Conservation (phyloP, 148 eudicot genomes). For the Linanthus parryae region DNA sequence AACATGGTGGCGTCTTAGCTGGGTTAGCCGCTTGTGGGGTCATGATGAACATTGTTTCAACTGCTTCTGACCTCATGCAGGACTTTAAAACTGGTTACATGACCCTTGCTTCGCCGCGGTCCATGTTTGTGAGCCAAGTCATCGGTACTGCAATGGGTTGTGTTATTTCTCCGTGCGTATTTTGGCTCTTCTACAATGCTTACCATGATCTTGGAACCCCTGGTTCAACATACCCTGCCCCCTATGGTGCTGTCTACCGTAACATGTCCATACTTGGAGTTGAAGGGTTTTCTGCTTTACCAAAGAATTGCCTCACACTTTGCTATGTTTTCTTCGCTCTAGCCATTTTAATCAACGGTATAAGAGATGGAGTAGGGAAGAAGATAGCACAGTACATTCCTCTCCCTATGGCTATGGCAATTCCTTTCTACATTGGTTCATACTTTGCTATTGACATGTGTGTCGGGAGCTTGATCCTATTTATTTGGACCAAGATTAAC, state of each 20-base stretch:
- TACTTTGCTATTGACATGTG: conserved; percentile 68
- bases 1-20: conserved; percentile 39
- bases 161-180: conserved; percentile 48
- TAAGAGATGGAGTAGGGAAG: conserved; percentile 26
- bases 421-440: conserved; percentile 58
- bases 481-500: conserved; percentile 31
- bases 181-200: conserved; percentile 56
- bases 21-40: conserved; percentile 64
- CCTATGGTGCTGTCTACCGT: conserved; percentile 32
- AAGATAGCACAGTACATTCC: conserved; percentile 34
- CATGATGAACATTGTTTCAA: conserved; percentile 59
- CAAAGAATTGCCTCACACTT: conserved; percentile 40
- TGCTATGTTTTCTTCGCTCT: conserved; percentile 36
- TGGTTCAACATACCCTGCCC: conserved; percentile 34
- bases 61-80: conserved; percentile 45
- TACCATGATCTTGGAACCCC: conserved; percentile 35
- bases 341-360: conserved; percentile 30
- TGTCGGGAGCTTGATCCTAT: conserved; percentile 54
- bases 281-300: conserved; percentile 43
- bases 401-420: conserved; percentile 68
- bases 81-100: conserved; percentile 57
- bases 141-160: conserved; percentile 64
- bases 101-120: conserved; percentile 55
- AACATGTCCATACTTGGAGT: conserved; percentile 51
- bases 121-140: conserved; percentile 63